A percentile compares a stretch with the other conserved stretches of the same genome.
Conservation (phyloP, 2,329 filamentous ascomycete species). For the Neonectria sp. region DNA sequence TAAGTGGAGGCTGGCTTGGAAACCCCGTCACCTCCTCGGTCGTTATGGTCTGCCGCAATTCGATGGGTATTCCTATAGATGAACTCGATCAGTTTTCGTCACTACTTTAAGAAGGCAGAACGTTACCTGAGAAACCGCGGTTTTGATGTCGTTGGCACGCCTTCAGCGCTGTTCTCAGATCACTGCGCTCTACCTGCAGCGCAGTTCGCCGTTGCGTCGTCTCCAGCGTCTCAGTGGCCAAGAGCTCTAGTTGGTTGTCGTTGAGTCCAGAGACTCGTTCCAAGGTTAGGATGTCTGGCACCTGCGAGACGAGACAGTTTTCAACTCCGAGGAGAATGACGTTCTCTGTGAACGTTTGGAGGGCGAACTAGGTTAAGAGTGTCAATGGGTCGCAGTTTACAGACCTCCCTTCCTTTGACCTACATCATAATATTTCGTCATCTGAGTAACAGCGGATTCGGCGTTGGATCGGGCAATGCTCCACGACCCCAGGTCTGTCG, state of each 20-base stretch:
- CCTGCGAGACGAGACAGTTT: slow-evolving; percentile 14
- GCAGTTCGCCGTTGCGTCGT: slow-evolving; percentile 9
- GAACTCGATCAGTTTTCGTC: not conserved
- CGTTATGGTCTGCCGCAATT: not conserved
- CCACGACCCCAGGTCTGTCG: not conserved
- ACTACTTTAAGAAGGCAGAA: not conserved
- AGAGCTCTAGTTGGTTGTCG: not conserved
- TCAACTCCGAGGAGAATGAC: slow-evolving; percentile 18
- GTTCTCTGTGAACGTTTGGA: slow-evolving; percentile 24
- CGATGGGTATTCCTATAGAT: slow-evolving; percentile 2
- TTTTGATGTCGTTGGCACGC: slow-evolving; percentile 13
- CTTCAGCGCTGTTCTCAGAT: not conserved
- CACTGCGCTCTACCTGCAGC: slow-evolving; percentile 12
- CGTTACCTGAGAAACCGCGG: slow-evolving; percentile 13
- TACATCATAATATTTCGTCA: slow-evolving; percentile 20
- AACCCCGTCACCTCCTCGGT: not conserved
- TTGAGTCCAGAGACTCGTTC: slow-evolving; percentile 12
- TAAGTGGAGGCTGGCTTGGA: not conserved
- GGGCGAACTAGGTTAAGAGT: not conserved
- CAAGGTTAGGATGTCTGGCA: slow-evolving; percentile 9
- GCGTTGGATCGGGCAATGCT: slow-evolving; percentile 12
- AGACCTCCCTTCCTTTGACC: not conserved
- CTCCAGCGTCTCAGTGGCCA: slow-evolving; percentile 7
- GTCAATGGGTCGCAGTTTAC: not conserved
- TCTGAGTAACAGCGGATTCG: slow-evolving; percentile 5